Conservation (phyloP, 129 eudicot genomes). For the Artemisia tridentata region DNA sequence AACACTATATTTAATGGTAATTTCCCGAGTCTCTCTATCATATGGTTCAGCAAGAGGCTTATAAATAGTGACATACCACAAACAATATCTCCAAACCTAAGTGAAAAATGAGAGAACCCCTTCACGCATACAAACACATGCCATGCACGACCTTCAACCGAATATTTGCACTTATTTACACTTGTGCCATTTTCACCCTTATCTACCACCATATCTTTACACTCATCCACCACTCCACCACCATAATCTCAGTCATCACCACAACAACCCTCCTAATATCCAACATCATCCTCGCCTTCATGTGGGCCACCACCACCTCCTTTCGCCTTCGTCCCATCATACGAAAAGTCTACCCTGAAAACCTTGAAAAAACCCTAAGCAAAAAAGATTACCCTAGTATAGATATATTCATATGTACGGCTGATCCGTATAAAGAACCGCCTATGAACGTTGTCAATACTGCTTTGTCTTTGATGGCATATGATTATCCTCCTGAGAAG, state of each 20-base stretch:
- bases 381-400: slow-evolving; percentile 44
- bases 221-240: slow-evolving; percentile 36
- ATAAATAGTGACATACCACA: background rate
- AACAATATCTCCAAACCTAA: background rate
- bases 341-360: slow-evolving; percentile 46
- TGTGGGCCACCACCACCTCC: slow-evolving; percentile 47
- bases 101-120: slow-evolving; percentile 23
- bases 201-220: slow-evolving; percentile 41
- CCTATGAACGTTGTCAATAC: slow-evolving; percentile 60
- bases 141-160: slow-evolving; percentile 48
- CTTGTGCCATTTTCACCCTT: slow-evolving; percentile 37
- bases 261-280: slow-evolving; percentile 36
- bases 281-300: slow-evolving; percentile 45
- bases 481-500: slow-evolving; percentile 74
- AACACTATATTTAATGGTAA: no score
- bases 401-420: slow-evolving; percentile 74
- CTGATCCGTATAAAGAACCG: slow-evolving; percentile 70
- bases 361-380: slow-evolving; percentile 26
- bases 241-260: slow-evolving; percentile 23
- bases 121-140: slow-evolving; percentile 37
- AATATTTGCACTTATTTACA: slow-evolving; percentile 43
- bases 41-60: background rate
- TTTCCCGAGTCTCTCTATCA: background rate
- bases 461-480: slow-evolving; percentile 67
- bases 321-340: slow-evolving; percentile 48